These are phyloP conservation scores for Mikania micrantha DNA, from an alignment of 129 eudicot species.

Conservation along the genomic window DNA sequence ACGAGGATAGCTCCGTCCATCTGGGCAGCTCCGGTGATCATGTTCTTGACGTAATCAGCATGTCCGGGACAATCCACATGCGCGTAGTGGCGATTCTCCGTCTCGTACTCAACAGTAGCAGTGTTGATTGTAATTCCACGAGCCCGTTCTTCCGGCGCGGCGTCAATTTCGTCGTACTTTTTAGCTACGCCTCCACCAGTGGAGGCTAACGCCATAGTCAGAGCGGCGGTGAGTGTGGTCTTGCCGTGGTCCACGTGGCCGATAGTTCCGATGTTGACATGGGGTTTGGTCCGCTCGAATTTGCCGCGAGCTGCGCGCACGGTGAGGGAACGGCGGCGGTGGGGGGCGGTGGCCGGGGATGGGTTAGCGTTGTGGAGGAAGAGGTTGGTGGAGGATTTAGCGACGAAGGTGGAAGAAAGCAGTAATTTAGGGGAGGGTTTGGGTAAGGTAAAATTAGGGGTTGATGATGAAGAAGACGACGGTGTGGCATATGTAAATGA, in stretches of 20 bases:
- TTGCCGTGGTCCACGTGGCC: constrained; percentile 97
- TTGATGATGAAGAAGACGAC: neutral
- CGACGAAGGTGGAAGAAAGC: constrained; percentile 42
- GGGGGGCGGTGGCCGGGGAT: constrained; percentile 19
- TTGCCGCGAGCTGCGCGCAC: constrained; percentile 80
- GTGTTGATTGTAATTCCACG: constrained; percentile 94
- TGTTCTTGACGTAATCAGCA: constrained; percentile 74
- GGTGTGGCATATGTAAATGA: constrained; percentile 22
- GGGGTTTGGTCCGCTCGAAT: constrained; percentile 81
- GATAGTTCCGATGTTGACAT: constrained; percentile 82
- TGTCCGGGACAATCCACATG: constrained; percentile 86
- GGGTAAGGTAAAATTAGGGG: constrained; percentile 8
- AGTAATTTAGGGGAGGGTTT: constrained; percentile 34
- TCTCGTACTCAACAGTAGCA: constrained; percentile 87
- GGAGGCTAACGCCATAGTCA: constrained; percentile 83
- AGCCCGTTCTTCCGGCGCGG: constrained; percentile 83
- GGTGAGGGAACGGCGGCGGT: constrained; percentile 40
- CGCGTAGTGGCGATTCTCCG: constrained; percentile 78
- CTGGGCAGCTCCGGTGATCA: constrained; percentile 86
- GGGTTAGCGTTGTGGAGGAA: constrained; percentile 26
- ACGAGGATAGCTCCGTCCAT: constrained; percentile 93
- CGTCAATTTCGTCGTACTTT: constrained; percentile 86
- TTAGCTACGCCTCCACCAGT: constrained; percentile 51
- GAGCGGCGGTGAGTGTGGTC: constrained; percentile 86
- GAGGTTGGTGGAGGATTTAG: constrained; percentile 35